Evolutionary conservation across 306 rosid genomes (phyloP), one percentile per base, ranked within the genome.

Genomic region (Fragaria nilgerrensis): DNA sequence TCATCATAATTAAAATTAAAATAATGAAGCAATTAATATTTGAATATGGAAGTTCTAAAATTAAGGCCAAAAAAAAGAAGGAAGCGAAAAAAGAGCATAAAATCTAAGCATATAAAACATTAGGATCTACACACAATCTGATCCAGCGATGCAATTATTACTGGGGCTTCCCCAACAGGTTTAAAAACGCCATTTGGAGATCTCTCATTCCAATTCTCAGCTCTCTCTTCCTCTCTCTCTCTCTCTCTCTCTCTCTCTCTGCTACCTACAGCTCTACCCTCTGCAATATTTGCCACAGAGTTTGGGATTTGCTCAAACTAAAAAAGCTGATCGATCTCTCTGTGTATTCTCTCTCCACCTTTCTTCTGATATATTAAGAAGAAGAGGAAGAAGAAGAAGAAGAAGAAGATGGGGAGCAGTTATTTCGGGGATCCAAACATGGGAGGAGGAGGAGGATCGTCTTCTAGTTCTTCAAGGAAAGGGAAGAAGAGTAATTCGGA

Each of bases 101-200:
- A 91, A 92, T 92, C 97, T 89, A 95, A 82, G 92, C 85, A 87
- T 86, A 88, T 81, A 84, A 80, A 84, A 81, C 81, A 85, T 84
- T 74, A 75, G 90, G 84, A 92, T 95, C 92, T 85, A 87, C 29
- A 86, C 86, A 89, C 91, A 92, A 92, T 92, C 99, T 85, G 94
- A 90, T 92, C 97, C 99, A 96, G 97, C 99, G 90, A 91, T 86
- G 97, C 98, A 88, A 95, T 88, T 83, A 90, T 95, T 87, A 89
- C 85, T 78, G 80, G 80, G 79, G 66, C 25, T 22, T 66, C 75
- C 77, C 68, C 82, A 82, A 68, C 80, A 77, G 44, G 89, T 84
- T 89, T 83, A 87, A 88, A 87, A 85, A 86, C 80, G 75, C 66
- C 58, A 36, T 72, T 64, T 73, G 64, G 81, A 89, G 90, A 87